A percentile compares a stretch with the other conserved stretches of the same genome.
Evolutionary conservation across 805 yeast genomes (phyloP).

Genomic region (Wickerhamomyces pijperi): DNA sequence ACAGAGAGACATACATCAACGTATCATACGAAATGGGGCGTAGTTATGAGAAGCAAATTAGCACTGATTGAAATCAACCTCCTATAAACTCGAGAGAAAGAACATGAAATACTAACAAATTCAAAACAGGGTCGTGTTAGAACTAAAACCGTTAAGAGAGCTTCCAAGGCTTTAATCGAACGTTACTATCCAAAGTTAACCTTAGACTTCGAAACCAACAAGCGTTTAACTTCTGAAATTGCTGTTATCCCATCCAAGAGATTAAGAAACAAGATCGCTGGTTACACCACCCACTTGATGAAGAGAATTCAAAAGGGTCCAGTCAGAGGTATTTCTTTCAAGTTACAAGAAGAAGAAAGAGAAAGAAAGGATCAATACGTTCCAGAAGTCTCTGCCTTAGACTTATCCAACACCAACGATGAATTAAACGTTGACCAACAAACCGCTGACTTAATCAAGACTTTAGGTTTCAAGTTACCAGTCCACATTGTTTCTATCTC

Average conservation of each 20-base stretch:
- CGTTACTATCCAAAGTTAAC: slow-evolving; percentile 99
- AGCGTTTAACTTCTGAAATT: slow-evolving; percentile 96
- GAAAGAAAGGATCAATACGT: slow-evolving; percentile 99
- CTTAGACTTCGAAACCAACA: slow-evolving; percentile 99
- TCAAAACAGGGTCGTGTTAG: slow-evolving; percentile 94
- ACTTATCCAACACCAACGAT: slow-evolving; percentile 91
- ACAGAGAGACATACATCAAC: too few species aligned
- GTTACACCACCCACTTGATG: slow-evolving; percentile 99
- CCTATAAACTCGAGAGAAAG: too few species aligned
- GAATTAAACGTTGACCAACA: slow-evolving; percentile 95
- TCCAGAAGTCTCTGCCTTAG: slow-evolving; percentile 99
- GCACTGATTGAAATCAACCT: neutral
- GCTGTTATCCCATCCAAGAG: slow-evolving; percentile 99
- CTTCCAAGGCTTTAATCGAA: slow-evolving; percentile 99
- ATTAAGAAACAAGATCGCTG: slow-evolving; percentile 99
- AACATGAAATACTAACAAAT: slow-evolving; percentile 19
- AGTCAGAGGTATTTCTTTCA: slow-evolving; percentile 99
- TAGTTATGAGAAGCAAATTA: neutral
- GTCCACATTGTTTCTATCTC: slow-evolving; percentile 77
- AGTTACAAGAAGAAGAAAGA: slow-evolving; percentile 99
- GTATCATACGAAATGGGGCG: too few species aligned
- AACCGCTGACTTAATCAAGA: slow-evolving; percentile 89
- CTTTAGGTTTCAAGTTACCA: slow-evolving; percentile 87
- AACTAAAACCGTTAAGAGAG: slow-evolving; percentile 99
- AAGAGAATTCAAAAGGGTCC: slow-evolving; percentile 99